These are phyloP conservation scores for Madurella mycetomatis DNA, from an alignment of 2,329 filamentous ascomycete species.

Conservation along the genomic window DNA sequence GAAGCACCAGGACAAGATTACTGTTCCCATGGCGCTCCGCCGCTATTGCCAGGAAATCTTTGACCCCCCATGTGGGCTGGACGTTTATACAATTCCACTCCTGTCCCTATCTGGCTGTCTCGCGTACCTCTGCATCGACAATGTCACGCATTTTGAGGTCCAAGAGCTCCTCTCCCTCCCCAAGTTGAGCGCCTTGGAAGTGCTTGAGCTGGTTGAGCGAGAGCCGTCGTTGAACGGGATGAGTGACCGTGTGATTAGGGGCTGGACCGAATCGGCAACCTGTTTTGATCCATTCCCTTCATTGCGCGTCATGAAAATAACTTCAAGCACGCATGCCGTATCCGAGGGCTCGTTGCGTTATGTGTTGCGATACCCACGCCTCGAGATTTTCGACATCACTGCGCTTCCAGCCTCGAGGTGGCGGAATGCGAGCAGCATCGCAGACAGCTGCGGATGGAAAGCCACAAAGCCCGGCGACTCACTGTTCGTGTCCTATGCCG, in stretches of 20 bases:
- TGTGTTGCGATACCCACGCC: conserved; percentile 39
- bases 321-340: conserved; percentile 9
- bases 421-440: neutral
- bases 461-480: neutral
- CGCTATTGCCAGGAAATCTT: conserved; percentile 6
- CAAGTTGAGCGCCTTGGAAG: conserved; percentile 6
- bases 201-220: conserved; percentile 10
- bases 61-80: neutral
- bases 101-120: conserved; percentile 32
- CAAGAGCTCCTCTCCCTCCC: conserved; percentile 17
- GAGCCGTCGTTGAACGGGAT: conserved; percentile 19
- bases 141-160: conserved; percentile 31
- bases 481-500: conserved; percentile 4
- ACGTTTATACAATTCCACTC: conserved; percentile 3
- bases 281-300: conserved; percentile 44
- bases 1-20: neutral
- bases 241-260: conserved; percentile 43
- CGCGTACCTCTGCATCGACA: conserved; percentile 38
- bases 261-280: conserved; percentile 38
- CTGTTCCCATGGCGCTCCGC: neutral
- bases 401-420: neutral
- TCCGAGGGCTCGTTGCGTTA: conserved; percentile 40
- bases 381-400: conserved; percentile 38
- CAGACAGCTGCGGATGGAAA: neutral
- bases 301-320: conserved; percentile 44